phyloP scores from a whole-genome alignment of 148 eudicot genomes.

The Diospyros kaki region DNA sequence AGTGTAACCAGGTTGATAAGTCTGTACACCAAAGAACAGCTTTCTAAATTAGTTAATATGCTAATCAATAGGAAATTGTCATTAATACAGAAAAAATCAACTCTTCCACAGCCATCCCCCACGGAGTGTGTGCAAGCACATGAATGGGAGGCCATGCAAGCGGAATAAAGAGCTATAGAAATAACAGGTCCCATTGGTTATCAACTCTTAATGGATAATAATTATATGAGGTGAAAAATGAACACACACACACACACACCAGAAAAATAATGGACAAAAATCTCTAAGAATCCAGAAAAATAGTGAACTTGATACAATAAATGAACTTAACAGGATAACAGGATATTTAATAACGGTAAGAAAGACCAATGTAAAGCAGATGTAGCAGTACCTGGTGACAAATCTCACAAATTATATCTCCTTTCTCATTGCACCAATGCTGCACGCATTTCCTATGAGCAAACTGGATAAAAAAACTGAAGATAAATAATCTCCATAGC shows the following conservation, averaged over 20 bases:
- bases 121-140: too few relatives aligned
- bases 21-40: constrained; percentile 32
- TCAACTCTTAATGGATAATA: too few relatives aligned
- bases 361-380: constrained; percentile 1
- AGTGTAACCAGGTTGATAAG: constrained; percentile 76
- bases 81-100: background rate
- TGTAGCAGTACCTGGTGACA: constrained; percentile 65
- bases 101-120: background rate
- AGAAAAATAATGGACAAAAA: too few relatives aligned
- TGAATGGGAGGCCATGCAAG: too few relatives aligned
- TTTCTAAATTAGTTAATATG: background rate
- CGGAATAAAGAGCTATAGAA: too few relatives aligned
- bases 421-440: constrained; percentile 85
- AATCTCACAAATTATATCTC: constrained; percentile 76
- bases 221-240: too few relatives aligned
- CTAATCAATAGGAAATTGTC: background rate
- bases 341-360: background rate
- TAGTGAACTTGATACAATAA: too few relatives aligned
- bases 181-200: too few relatives aligned
- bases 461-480: constrained; percentile 38
- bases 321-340: too few relatives aligned
- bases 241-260: too few relatives aligned
- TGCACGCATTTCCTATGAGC: constrained; percentile 94
- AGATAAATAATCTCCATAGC: background rate
- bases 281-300: too few relatives aligned